phyloP scores from a whole-genome alignment of 2,329 filamentous ascomycete genomes.

The Amauroascus niger region DNA sequence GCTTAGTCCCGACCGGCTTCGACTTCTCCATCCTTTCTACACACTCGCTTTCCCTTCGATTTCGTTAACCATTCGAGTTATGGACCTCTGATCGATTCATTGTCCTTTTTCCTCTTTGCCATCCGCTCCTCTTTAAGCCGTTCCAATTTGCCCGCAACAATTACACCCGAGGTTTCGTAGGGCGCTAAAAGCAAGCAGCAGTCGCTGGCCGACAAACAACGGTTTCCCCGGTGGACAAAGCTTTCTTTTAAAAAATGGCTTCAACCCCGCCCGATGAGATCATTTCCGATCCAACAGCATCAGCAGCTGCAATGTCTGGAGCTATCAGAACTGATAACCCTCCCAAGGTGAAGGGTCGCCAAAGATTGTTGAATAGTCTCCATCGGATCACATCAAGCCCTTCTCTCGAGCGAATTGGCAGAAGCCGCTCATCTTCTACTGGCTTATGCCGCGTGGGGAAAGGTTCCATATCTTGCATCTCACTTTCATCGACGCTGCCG shows the following conservation, averaged over 20 bases:
- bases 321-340: slow-evolving; percentile 21
- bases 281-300: slow-evolving; percentile 28
- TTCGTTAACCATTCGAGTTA: neutral
- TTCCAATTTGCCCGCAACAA: no score
- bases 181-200: neutral
- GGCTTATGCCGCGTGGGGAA: slow-evolving; percentile 55
- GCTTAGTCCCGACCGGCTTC: neutral
- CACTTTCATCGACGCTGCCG: slow-evolving; percentile 45
- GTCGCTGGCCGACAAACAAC: slow-evolving; percentile 4
- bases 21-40: neutral
- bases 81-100: slow-evolving; percentile 1
- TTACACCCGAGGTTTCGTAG: neutral
- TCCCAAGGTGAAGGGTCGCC: slow-evolving; percentile 57
- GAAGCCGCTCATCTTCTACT: slow-evolving; percentile 49
- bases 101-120: neutral
- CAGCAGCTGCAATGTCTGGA: slow-evolving; percentile 29
- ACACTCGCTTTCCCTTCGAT: neutral
- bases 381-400: slow-evolving; percentile 75
- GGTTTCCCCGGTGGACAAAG: neutral
- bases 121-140: neutral
- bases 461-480: slow-evolving; percentile 57
- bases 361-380: slow-evolving; percentile 61
- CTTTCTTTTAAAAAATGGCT: slow-evolving; percentile 19
- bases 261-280: slow-evolving; percentile 25
- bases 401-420: slow-evolving; percentile 55